Evolutionary conservation across 2,329 filamentous ascomycete species (phyloP).

Genomic region (Furcasterigmium furcatum): DNA sequence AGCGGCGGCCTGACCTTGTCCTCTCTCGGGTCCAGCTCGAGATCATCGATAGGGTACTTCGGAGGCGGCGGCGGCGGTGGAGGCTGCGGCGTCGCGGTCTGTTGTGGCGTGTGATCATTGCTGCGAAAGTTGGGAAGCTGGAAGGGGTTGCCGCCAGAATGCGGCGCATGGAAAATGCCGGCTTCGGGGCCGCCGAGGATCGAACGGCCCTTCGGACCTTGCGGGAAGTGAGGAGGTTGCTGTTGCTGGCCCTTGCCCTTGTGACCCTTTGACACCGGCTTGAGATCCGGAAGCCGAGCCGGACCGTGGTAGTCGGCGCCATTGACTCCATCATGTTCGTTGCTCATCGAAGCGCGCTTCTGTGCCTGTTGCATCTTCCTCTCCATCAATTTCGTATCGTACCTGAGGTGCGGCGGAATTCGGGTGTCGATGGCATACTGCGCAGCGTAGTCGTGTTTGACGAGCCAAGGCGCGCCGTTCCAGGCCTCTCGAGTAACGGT

Average conservation of each 20-base stretch:
- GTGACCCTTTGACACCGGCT: slow-evolving; percentile 70
- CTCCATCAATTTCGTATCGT: slow-evolving; percentile 76
- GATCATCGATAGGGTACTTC: slow-evolving; percentile 94
- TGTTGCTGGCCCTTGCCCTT: slow-evolving; percentile 57
- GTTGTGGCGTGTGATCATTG: slow-evolving; percentile 37
- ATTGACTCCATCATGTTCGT: slow-evolving; percentile 21
- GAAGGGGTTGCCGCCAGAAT: slow-evolving; percentile 41
- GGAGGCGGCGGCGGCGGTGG: slow-evolving; percentile 71
- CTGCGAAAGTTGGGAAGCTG: slow-evolving; percentile 41
- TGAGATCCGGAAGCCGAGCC: slow-evolving; percentile 66
- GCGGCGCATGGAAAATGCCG: slow-evolving; percentile 32
- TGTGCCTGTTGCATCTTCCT: slow-evolving; percentile 69
- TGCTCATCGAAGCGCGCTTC: slow-evolving; percentile 47
- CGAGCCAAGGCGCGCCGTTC: slow-evolving; percentile 95
- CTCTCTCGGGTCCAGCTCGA: slow-evolving; percentile 72
- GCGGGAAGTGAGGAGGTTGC: slow-evolving; percentile 20
- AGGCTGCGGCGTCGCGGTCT: slow-evolving; percentile 33
- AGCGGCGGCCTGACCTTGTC: slow-evolving; percentile 68
- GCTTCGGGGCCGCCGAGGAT: slow-evolving; percentile 21
- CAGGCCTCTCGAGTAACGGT: slow-evolving; percentile 89
- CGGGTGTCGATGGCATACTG: slow-evolving; percentile 85
- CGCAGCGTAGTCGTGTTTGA: slow-evolving; percentile 80
- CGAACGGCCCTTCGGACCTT: slow-evolving; percentile 40
- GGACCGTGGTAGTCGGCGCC: slow-evolving; percentile 35
- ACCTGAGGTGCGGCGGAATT: slow-evolving; percentile 76